phyloP scores from a whole-genome alignment of 176 grass and related monocot genomes.

The Cenchrus purpureus region DNA sequence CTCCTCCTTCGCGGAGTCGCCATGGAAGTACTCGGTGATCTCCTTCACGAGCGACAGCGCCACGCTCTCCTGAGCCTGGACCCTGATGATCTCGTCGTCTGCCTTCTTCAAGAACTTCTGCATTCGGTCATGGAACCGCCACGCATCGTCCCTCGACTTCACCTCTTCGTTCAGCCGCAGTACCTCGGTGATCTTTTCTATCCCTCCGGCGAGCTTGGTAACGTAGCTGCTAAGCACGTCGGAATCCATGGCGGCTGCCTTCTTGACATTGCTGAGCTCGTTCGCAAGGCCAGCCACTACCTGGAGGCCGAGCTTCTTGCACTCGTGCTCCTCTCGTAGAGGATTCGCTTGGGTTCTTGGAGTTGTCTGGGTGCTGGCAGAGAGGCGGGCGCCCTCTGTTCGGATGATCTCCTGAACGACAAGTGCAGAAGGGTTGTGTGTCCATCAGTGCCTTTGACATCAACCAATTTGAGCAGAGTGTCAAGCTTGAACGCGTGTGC shows the following conservation, averaged over 20 bases:
- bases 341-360: slow-evolving; percentile 58
- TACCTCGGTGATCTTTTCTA: slow-evolving; percentile 83
- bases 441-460: slow-evolving; percentile 95
- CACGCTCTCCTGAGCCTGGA: slow-evolving; percentile 89
- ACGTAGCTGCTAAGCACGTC: slow-evolving; percentile 90
- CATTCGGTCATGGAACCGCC: slow-evolving; percentile 76
- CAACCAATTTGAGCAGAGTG: slow-evolving; percentile 85
- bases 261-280: slow-evolving; percentile 87
- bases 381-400: slow-evolving; percentile 65
- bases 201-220: slow-evolving; percentile 82
- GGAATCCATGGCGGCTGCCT: slow-evolving; percentile 93
- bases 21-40: slow-evolving; percentile 96
- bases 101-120: slow-evolving; percentile 73
- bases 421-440: slow-evolving; percentile 93
- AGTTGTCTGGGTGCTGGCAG: slow-evolving; percentile 46
- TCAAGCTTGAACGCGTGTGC: slow-evolving; percentile 97
- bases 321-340: slow-evolving; percentile 72
- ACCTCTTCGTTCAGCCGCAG: slow-evolving; percentile 61
- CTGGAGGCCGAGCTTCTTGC: slow-evolving; percentile 83
- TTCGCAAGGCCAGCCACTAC: slow-evolving; percentile 75
- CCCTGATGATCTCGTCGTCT: slow-evolving; percentile 80
- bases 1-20: slow-evolving; percentile 83
- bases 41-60: slow-evolving; percentile 92
- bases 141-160: slow-evolving; percentile 43
- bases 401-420: slow-evolving; percentile 94